Percentiles rank a stretch among this genome's conserved stretches.
Evolutionary conservation across 805 yeast genomes (phyloP).

Genomic region (Lachancea cidri): DNA sequence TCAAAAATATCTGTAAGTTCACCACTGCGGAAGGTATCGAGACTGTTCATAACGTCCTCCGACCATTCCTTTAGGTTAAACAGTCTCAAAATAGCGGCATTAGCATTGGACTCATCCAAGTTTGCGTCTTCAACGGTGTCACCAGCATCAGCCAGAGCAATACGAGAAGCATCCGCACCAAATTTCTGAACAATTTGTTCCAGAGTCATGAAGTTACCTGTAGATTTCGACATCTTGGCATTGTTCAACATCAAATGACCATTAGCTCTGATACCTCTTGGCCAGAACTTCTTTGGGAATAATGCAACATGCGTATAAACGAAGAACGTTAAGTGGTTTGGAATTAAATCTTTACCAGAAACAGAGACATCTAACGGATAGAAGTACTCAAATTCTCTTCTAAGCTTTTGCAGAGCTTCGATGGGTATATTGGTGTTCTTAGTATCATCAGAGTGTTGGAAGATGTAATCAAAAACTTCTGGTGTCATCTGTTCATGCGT

Average conservation of each 20-base stretch:
- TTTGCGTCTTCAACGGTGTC: slow-evolving; percentile 97
- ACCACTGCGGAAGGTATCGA: slow-evolving; percentile 51
- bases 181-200: slow-evolving; percentile 78
- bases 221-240: slow-evolving; percentile 96
- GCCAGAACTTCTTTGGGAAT: slow-evolving; percentile 91
- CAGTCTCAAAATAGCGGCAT: slow-evolving; percentile 93
- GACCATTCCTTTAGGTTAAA: slow-evolving; percentile 93
- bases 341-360: slow-evolving; percentile 95
- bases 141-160: slow-evolving; percentile 98
- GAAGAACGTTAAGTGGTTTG: slow-evolving; percentile 95
- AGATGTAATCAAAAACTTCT: slow-evolving; percentile 88
- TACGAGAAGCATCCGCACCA: slow-evolving; percentile 97
- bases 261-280: slow-evolving; percentile 86
- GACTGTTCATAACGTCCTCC: slow-evolving; percentile 60
- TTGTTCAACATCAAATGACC: slow-evolving; percentile 95
- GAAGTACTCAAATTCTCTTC: slow-evolving; percentile 95
- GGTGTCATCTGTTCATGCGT: slow-evolving; percentile 83
- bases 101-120: slow-evolving; percentile 93
- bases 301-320: slow-evolving; percentile 89
- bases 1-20: slow-evolving; percentile 66
- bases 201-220: slow-evolving; percentile 94
- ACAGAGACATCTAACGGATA: slow-evolving; percentile 90
- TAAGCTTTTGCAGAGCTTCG: slow-evolving; percentile 62
- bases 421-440: slow-evolving; percentile 55
- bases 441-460: slow-evolving; percentile 59